phyloP scores from a whole-genome alignment of 1,284 basidiomycete species.

The Stygiomarasmius scandens region DNA sequence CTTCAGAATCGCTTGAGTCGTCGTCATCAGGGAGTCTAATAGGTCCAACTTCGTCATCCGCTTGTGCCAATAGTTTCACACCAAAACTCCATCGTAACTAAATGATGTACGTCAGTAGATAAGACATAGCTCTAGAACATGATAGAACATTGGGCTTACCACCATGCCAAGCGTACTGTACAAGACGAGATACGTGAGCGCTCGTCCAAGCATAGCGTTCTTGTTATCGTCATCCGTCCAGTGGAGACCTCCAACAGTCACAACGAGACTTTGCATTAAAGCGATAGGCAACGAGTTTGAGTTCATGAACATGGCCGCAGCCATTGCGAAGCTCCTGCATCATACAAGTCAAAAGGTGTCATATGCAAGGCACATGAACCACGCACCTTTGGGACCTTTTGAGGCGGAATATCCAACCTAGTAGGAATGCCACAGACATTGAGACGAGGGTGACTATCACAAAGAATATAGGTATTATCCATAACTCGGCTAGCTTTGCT shows the following conservation, averaged over 20 bases:
- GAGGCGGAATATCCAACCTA: slow-evolving; percentile 55
- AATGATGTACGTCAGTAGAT: neutral
- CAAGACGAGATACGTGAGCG: slow-evolving; percentile 89
- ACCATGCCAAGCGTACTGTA: slow-evolving; percentile 96
- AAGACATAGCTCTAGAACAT: neutral
- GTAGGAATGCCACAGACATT: slow-evolving; percentile 51
- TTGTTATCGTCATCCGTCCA: slow-evolving; percentile 84
- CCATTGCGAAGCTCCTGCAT: slow-evolving; percentile 79
- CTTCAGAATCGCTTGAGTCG: slow-evolving; percentile 12
- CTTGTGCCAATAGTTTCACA: slow-evolving; percentile 74
- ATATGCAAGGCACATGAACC: neutral
- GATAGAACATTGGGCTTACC: slow-evolving; percentile 41
- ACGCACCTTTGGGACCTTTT: slow-evolving; percentile 65
- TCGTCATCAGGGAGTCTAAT: slow-evolving; percentile 27
- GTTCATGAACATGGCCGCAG: slow-evolving; percentile 88
- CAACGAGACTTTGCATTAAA: slow-evolving; percentile 86
- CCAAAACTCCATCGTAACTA: slow-evolving; percentile 92
- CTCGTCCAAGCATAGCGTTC: slow-evolving; percentile 89
- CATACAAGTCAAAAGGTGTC: neutral
- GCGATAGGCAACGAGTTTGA: slow-evolving; percentile 94
- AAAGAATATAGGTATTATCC: slow-evolving; percentile 90
- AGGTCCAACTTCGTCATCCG: slow-evolving; percentile 52
- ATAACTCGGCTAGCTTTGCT: slow-evolving; percentile 85
- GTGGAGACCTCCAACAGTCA: slow-evolving; percentile 82
- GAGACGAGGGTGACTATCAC: slow-evolving; percentile 71